These are phyloP conservation scores for Quercus berberidifolia DNA, from an alignment of 306 rosid genomes.

Conservation along the genomic window DNA sequence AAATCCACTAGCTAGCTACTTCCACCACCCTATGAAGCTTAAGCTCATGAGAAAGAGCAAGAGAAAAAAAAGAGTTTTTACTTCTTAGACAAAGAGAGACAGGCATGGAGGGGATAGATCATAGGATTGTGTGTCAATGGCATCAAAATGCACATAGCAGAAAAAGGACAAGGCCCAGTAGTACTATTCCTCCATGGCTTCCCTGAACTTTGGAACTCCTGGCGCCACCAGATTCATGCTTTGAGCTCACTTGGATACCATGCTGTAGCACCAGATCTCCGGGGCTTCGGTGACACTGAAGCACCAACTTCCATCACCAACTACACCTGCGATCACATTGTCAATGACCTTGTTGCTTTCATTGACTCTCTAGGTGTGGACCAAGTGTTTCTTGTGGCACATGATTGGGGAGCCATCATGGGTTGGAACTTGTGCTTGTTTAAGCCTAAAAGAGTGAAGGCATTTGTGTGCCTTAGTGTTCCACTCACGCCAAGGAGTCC, in stretches of 20 bases:
- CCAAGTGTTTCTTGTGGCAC: too few relatives aligned
- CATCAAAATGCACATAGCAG: conserved; percentile 35
- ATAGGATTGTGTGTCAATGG: conserved; percentile 27
- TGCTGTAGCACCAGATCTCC: too few relatives aligned
- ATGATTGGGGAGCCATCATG: neutral
- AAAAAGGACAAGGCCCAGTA: conserved; percentile 28
- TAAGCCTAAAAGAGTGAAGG: conserved; percentile 26
- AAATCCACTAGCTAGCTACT: neutral
- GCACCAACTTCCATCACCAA: too few relatives aligned
- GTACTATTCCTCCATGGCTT: conserved; percentile 39
- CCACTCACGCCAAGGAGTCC: too few relatives aligned
- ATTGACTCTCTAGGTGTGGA: too few relatives aligned
- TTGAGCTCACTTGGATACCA: neutral
- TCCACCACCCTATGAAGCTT: too few relatives aligned
- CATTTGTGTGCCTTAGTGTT: conserved; percentile 28
- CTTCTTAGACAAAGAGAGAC: too few relatives aligned
- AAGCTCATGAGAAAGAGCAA: neutral
- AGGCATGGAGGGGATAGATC: conserved; percentile 21
- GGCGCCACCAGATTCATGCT: conserved; percentile 31
- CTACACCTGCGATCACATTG: too few relatives aligned
- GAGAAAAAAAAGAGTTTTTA: neutral
- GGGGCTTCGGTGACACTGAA: too few relatives aligned
- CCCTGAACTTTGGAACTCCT: conserved; percentile 38
- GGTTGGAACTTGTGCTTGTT: conserved; percentile 39
- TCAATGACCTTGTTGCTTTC: too few relatives aligned